Evolutionary conservation across 179 eudicot genomes (phyloP), one percentile per base, ranked within the genome.

Genomic region (Beta macrorhiza): DNA sequence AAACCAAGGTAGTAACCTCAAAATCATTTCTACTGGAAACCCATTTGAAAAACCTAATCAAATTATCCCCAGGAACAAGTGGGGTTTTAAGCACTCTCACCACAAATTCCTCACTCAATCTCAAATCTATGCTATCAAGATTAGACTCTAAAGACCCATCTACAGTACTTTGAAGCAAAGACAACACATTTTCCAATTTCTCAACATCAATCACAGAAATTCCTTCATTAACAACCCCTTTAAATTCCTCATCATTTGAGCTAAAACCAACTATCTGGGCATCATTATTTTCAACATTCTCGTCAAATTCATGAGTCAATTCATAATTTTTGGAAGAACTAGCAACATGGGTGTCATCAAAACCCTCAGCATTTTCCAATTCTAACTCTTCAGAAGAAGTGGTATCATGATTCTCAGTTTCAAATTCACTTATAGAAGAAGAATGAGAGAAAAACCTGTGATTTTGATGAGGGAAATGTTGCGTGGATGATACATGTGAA

Each of bases 1-100:
- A 44, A 42, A 83, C 81, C 65, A 79, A 12, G 3, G 77, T 72
- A 45, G 83, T 85, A 75, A 87, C 86, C 6, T 77, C 14, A 74
- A 90, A 77, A 42, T 81, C 86, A 0, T 77, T 68, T 82, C 86
- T 87, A 84, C 86, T 75, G 65, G 58, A 76, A 81, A 79, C 88
- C 94, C 96, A 91, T 78, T 85, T 87, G 88, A 86, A 86, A 81
- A 96, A 92, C 78, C 84, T 74, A 80, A 92, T 82, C 85, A 91
- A 81, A 79, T 87, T 84, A 68, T 82, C 92, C 70, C 91, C 94
- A 0, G 88, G 87, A 80, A 94, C 79, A 53, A 69, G 82, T 0
- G 91, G 91, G 1, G 94, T 87, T 65, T 88, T 83, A 61, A 91
- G 82, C 55, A 96, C 95, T 77, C 87, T 87, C 32, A 87, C 5